Evolutionary conservation across 805 yeast species (phyloP).

Genomic region (Schizosaccharomyces osmophilus): DNA sequence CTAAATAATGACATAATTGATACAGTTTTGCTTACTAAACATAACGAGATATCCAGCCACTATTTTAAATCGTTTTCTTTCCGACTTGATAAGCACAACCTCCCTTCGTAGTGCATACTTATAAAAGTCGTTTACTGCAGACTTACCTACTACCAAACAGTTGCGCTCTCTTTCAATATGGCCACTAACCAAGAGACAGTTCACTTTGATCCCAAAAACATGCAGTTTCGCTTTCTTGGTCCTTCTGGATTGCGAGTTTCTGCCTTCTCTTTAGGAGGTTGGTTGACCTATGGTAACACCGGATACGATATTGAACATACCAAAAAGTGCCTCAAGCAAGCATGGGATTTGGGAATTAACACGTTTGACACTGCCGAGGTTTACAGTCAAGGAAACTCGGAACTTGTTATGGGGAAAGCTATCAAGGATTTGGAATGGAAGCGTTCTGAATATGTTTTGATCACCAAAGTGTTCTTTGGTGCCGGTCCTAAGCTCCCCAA

Average conservation of each 20-base stretch:
- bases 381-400: conserved; percentile 12
- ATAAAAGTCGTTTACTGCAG: too few species aligned
- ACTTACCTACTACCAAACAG: too few species aligned
- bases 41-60: too few species aligned
- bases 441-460: conserved; percentile 12
- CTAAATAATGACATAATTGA: too few species aligned
- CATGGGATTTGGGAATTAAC: conserved; percentile 14
- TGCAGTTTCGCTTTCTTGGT: conserved; percentile 14
- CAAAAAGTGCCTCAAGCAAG: conserved; percentile 11
- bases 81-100: too few species aligned
- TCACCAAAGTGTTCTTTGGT: conserved; percentile 15
- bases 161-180: too few species aligned
- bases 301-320: conserved; percentile 10
- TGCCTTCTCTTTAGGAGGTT: conserved; percentile 14
- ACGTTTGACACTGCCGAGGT: conserved; percentile 15
- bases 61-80: too few species aligned
- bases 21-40: too few species aligned
- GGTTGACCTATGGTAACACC: conserved; percentile 12
- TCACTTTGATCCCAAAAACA: conserved; percentile 8
- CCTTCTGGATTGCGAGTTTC: conserved; percentile 14
- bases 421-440: conserved; percentile 13
- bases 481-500: conserved; percentile 10
- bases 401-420: conserved; percentile 12
- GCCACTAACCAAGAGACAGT: too few species aligned
- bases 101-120: too few species aligned